These are phyloP conservation scores for Cordyceps militaris DNA, from an alignment of 2,329 filamentous ascomycete species.

Conservation along the genomic window DNA sequence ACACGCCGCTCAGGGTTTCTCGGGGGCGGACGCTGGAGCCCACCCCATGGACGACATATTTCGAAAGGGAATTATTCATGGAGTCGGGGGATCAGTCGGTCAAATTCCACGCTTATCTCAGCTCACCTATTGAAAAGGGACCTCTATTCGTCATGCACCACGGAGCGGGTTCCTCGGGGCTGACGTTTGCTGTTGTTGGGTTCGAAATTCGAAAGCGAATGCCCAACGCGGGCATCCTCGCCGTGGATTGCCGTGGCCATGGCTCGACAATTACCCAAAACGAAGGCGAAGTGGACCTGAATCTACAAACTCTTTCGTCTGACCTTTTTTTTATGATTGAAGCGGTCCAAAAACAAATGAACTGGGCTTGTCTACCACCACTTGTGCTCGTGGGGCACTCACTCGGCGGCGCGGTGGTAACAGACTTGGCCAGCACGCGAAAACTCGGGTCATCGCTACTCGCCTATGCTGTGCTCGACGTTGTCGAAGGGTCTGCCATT, in stretches of 20 bases:
- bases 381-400: conserved; percentile 85
- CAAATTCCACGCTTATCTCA: conserved; percentile 80
- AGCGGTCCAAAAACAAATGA: conserved; percentile 59
- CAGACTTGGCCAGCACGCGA: conserved; percentile 66
- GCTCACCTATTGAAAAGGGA: conserved; percentile 64
- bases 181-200: conserved; percentile 81
- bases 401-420: conserved; percentile 85
- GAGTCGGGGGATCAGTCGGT: conserved; percentile 42
- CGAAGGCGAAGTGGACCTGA: conserved; percentile 51
- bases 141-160: conserved; percentile 92
- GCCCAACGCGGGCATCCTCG: conserved; percentile 75
- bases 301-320: conserved; percentile 61
- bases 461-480: conserved; percentile 85
- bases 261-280: conserved; percentile 57
- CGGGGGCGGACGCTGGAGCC: conserved; percentile 53
- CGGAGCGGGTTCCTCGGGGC: conserved; percentile 84
- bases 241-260: conserved; percentile 80
- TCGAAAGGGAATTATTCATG: conserved; percentile 78
- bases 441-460: conserved; percentile 62
- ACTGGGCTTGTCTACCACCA: conserved; percentile 66
- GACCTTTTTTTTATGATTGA: conserved; percentile 67
- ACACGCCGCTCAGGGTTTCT: conserved; percentile 30
- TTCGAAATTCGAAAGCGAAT: conserved; percentile 69
- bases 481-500: conserved; percentile 93
- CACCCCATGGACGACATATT: conserved; percentile 83